Base-by-base conservation (phyloP, 331 rosid species). In the Quercus phellos region DNA sequence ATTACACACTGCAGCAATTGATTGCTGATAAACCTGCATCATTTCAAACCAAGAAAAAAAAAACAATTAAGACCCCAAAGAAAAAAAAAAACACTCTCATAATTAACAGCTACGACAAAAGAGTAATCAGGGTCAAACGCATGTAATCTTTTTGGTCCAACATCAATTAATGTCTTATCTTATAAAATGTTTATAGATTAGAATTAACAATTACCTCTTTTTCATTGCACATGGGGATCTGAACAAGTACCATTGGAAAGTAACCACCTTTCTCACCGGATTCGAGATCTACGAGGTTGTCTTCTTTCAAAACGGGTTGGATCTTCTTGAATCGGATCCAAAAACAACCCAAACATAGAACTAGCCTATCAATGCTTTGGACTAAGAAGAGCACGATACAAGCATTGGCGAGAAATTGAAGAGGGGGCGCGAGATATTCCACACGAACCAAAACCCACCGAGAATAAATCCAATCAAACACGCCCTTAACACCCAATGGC, bases 171-270 rank as follows among this genome's bases (percentile, higher is more conserved):
- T 38, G 46, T 38, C 46, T 7, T 8, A 2, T 38, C 11, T 8
- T 7, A 38, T 38, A 38, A 38, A 38, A 38, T 2, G 46, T 38
- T 38, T 38, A 38, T 38, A 11, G 3, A 38, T 38, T 38, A 38
- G 46, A 38, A 7, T 38, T 38, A 38, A 38, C 46, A 38, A 38
- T 8, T 86, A 91, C 98, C 96, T 94, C 98, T 72, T 59, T 91
- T 76, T 94, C 98, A 63, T 94, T 94, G 75, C 98, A 92, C 98
- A 95, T 95, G 84, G 99, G 99, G 84, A 94, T 94, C 90, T 94
- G 98, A 51, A 94, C 97, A 54, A 94, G 89, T 51, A 94, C 96
- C 94, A 88, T 88, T 3, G 98, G 98, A 74, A 85, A 90, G 73
- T 82, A 91, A 26, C 88, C 96, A 8, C 74, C 85, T 4, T 76